A percentile compares a stretch with the other conserved stretches of the same genome.
These are phyloP conservation scores for Malassezia japonica DNA, from an alignment of 1,284 basidiomycete species.

Conservation along the genomic window DNA sequence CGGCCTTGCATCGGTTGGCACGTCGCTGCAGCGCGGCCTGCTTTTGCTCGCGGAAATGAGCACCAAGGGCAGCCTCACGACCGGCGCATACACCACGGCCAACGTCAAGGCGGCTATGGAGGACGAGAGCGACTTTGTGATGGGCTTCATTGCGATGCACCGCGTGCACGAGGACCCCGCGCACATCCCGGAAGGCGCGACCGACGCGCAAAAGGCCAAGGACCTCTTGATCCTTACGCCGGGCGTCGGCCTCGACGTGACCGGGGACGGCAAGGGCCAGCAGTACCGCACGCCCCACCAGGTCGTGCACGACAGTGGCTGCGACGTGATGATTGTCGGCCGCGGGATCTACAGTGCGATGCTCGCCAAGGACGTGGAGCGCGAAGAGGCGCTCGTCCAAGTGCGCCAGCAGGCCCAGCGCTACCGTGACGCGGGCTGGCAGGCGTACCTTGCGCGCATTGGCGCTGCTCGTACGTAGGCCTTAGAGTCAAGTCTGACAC, in stretches of 20 bases:
- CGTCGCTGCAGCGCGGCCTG: constrained; percentile 73
- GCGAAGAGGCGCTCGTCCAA: constrained; percentile 51
- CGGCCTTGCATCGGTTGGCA: constrained; percentile 75
- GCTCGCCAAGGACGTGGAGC: constrained; percentile 47
- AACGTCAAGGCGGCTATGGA: constrained; percentile 57
- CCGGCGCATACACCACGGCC: constrained; percentile 70
- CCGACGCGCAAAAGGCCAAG: constrained; percentile 34
- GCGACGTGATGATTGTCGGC: constrained; percentile 96
- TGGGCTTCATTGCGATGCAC: constrained; percentile 62
- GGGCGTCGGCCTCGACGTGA: constrained; percentile 74
- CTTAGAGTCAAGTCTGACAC: constrained; percentile 2
- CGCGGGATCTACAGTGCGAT: constrained; percentile 73
- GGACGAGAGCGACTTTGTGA: constrained; percentile 35
- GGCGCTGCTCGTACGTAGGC: constrained; percentile 18
- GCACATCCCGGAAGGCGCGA: constrained; percentile 12
- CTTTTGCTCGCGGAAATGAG: constrained; percentile 95
- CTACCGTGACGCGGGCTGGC: constrained; percentile 81
- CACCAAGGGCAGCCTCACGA: constrained; percentile 74
- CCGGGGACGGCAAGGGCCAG: constrained; percentile 84
- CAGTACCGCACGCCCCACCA: constrained; percentile 86
- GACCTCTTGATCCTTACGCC: constrained; percentile 90
- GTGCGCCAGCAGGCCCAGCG: constrained; percentile 66
- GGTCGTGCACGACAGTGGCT: constrained; percentile 74
- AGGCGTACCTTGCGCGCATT: constrained; percentile 62
- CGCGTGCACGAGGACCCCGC: constrained; percentile 57